Evolutionary conservation across 129 eudicot species (phyloP), one percentile per base, ranked within the genome.

Genomic region (Kitagawia praeruptora): DNA sequence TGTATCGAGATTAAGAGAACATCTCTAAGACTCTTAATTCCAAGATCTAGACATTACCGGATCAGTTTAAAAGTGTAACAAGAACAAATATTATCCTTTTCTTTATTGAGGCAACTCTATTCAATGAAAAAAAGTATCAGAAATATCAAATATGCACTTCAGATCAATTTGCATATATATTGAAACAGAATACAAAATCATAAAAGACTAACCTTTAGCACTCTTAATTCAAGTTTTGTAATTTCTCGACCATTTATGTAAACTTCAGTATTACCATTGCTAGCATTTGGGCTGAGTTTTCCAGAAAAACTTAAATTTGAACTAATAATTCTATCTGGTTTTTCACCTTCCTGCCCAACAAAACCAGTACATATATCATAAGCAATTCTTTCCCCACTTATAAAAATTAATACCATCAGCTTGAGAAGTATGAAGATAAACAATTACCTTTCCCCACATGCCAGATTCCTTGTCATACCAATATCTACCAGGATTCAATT

Each of bases 381-480:
- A 82, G 75, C 70, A 67, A 18, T 27, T 40, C 41, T 78, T 66
- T 78, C 64, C 63, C 19, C 53, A 72, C 21, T 37, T 34, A 67
- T 63, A 82, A 27, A 45, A 14, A 48, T 39, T 38, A 70, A 39
- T 16, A 69, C 28, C 41, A n/a, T 64, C 56, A 28, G 74, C 77
- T 12, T 31, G 31, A 25, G 72, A 25, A 38, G 48, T 45, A 44
- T 12, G 13, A 75, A 44, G 49, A 80, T 66, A n/a, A 73, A 46
- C 21, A 48, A 45, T 80, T 85, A 92, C 99, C 99, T 95, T 95
- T 86, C 99, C 99, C 99, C 97, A 95, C 81, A 92, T 84, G 74
- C 99, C 99, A 19, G 97, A 95, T 84, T 95, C 99, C 87, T 95
- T 95, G 84, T 95, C 99, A 81, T 95, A 95, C 99, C 99, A 95